Conservation (phyloP, 495 filamentous ascomycete genomes). For the Aspergillus hancockii region DNA sequence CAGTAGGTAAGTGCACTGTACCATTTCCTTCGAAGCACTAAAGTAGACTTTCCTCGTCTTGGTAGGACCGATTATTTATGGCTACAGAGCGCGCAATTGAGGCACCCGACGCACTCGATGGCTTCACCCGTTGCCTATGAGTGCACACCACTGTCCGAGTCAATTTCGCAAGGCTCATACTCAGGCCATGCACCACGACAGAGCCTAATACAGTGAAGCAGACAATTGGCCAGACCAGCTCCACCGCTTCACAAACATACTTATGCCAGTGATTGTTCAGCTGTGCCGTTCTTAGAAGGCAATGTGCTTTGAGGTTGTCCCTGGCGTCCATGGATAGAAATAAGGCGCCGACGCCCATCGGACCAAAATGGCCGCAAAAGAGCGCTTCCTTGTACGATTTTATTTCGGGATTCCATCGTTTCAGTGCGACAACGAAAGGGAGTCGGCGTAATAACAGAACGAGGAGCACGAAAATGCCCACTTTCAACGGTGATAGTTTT, state of each 20-base stretch:
- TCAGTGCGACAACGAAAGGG: not conserved
- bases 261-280: not conserved
- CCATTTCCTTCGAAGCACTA: not conserved
- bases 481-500: not conserved
- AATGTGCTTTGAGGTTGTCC: not conserved
- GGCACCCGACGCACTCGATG: not conserved
- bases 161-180: not conserved
- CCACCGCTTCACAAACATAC: not conserved
- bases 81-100: not conserved
- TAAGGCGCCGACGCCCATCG: not conserved
- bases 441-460: not conserved
- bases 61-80: not conserved
- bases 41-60: not conserved
- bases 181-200: slow-evolving; percentile 1
- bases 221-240: not conserved
- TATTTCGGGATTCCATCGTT: not conserved
- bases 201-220: not conserved
- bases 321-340: slow-evolving; percentile 1
- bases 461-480: not conserved
- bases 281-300: not conserved
- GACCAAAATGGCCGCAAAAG: not conserved
- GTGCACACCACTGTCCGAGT: not conserved
- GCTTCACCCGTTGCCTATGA: not conserved
- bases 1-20: not conserved
- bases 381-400: not conserved